Evolutionary conservation across 805 yeast species (phyloP).

Genomic region (Metschnikowia henanensis): DNA sequence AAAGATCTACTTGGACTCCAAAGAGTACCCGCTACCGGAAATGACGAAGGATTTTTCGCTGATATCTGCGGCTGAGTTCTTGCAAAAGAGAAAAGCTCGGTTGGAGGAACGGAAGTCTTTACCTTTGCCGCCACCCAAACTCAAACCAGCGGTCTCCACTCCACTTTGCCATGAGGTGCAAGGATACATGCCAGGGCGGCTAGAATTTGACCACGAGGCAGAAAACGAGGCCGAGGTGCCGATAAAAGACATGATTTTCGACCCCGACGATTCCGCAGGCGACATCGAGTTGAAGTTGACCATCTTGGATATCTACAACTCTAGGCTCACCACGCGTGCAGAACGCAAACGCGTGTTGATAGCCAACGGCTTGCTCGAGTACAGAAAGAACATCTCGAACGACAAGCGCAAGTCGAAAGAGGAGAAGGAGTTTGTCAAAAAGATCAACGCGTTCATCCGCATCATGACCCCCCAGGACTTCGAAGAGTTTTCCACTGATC

Average conservation of each 20-base stretch:
- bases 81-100: constrained; percentile 63
- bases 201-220: constrained; percentile 94
- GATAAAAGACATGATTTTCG: constrained; percentile 94
- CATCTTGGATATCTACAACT: constrained; percentile 84
- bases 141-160: constrained; percentile 86
- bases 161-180: constrained; percentile 97
- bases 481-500: constrained; percentile 68
- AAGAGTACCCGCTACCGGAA: constrained; percentile 86
- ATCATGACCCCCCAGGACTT: constrained; percentile 81
- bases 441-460: constrained; percentile 77
- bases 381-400: constrained; percentile 72
- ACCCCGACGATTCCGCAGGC: constrained; percentile 83
- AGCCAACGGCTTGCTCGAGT: constrained; percentile 77
- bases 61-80: constrained; percentile 67
- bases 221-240: constrained; percentile 96
- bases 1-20: constrained; percentile 64
- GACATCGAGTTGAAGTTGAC: constrained; percentile 91
- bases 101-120: constrained; percentile 70
- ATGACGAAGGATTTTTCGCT: constrained; percentile 64
- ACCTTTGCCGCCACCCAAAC: constrained; percentile 80
- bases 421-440: constrained; percentile 78
- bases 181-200: constrained; percentile 98
- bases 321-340: constrained; percentile 86
- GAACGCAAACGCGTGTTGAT: constrained; percentile 86
- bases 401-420: constrained; percentile 90